Base-by-base conservation (phyloP, 345 rosid genomes). In the Gynandropsis gynandra region DNA sequence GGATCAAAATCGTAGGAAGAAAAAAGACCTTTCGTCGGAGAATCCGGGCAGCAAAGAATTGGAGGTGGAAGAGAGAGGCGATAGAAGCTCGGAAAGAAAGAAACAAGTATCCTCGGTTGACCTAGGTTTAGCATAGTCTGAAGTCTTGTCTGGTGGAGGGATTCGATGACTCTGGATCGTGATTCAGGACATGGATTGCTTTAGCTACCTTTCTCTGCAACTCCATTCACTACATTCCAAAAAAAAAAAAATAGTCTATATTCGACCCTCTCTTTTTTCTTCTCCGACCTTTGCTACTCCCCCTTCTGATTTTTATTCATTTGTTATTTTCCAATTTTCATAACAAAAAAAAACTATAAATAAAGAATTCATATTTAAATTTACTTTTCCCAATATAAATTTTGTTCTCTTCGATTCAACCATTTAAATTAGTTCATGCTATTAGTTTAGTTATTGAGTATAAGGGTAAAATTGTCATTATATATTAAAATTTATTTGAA, bases 11-110 rank as follows among this genome's bases (percentile, higher is more conserved):
- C 18, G 31, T 11, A 34, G 40, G 49, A 14, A 40, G 11, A 13
- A 20, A 49, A 38, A 52, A 12, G n/a, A 89, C 97, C 94, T 89
- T 89, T 49, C 97, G 80, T 59, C 78, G 83, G 64, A 89, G 95
- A 78, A 89, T 89, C 78, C 86, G 95, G 17, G 97, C 95, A 12
- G 97, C 84, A 59, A 89, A 83, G 77, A 89, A 89, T 59, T 83
- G 84, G 62, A 86, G 82, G 66, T 89, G 94, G 57, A 78, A 77
- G 36, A 68, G 72, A 53, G 90, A 61, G 54, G 68, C 15, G 50
- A 74, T 66, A 67, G 87, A 76, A 74, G 85, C 77, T 65, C 86
- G 98, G 16, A 89, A 77, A 69, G 94, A 78, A 55, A 80, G n/a
- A n/a, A n/a, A n/a, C n/a, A n/a, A n/a, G n/a, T n/a, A n/a, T n/a